Evolutionary conservation across 2,329 filamentous ascomycete species (phyloP).

Genomic region (Diaporthe longicolla): DNA sequence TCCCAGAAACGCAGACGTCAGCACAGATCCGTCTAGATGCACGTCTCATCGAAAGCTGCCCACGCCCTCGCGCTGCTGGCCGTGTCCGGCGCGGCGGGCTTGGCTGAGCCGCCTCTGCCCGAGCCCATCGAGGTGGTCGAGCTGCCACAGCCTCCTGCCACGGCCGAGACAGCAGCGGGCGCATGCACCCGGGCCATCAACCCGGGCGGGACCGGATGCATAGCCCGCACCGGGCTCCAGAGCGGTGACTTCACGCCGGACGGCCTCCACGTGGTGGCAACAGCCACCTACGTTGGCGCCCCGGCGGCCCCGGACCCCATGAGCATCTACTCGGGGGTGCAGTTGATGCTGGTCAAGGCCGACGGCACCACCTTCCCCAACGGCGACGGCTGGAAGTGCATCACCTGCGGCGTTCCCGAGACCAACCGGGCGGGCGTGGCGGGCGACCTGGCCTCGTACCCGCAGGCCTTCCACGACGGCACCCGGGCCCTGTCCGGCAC

Average conservation of each 20-base stretch:
- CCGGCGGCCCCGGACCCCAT: slow-evolving; percentile 54
- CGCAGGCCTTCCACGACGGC: slow-evolving; percentile 58
- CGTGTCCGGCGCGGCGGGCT: slow-evolving; percentile 2
- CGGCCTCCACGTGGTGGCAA: slow-evolving; percentile 58
- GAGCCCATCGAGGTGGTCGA: slow-evolving; percentile 54
- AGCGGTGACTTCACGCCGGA: slow-evolving; percentile 57
- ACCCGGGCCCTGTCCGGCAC: slow-evolving; percentile 52
- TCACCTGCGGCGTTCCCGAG: slow-evolving; percentile 59
- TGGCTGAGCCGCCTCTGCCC: slow-evolving; percentile 46
- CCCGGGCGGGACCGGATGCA: slow-evolving; percentile 56
- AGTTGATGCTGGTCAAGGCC: slow-evolving; percentile 59
- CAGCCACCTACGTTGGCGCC: slow-evolving; percentile 58
- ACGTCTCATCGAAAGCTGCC: slow-evolving; percentile 1
- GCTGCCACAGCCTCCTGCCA: slow-evolving; percentile 56
- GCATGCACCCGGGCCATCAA: slow-evolving; percentile 54
- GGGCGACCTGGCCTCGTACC: slow-evolving; percentile 52
- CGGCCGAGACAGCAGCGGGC: slow-evolving; percentile 45
- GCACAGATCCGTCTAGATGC: background rate
- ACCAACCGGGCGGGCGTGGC: slow-evolving; percentile 46
- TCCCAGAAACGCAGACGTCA: background rate
- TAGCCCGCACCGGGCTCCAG: slow-evolving; percentile 46
- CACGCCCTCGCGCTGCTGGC: background rate
- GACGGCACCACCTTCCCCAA: slow-evolving; percentile 58
- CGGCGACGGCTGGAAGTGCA: slow-evolving; percentile 62
- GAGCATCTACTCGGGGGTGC: slow-evolving; percentile 58